Conservation (phyloP, 768 basidiomycete genomes). For the Mycena vitilis region DNA sequence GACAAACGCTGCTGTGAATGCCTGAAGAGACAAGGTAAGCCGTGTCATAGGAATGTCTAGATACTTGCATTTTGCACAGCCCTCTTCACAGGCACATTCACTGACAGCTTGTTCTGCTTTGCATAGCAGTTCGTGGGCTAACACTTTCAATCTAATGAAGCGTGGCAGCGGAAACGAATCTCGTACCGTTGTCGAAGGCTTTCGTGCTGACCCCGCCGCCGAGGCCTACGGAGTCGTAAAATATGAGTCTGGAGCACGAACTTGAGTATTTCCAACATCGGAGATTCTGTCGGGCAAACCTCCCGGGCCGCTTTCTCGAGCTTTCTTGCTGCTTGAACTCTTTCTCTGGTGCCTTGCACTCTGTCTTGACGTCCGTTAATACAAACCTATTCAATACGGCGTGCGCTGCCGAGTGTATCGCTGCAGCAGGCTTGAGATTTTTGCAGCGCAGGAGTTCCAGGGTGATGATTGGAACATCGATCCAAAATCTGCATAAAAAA, state of each 20-base stretch:
- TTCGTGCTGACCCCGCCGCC: conserved; percentile 80
- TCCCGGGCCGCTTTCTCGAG: conserved; percentile 73
- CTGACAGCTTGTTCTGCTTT: conserved; percentile 70
- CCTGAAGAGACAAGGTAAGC: conserved; percentile 53
- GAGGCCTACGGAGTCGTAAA: conserved; percentile 80
- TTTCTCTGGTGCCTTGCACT: conserved; percentile 85
- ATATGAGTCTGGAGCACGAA: conserved; percentile 68
- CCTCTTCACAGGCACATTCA: conserved; percentile 72
- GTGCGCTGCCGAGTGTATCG: conserved; percentile 88
- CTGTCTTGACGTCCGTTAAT: conserved; percentile 79
- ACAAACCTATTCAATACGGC: conserved; percentile 84
- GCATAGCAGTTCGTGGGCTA: conserved; percentile 68
- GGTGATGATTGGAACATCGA: conserved; percentile 64
- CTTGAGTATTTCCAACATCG: conserved; percentile 18
- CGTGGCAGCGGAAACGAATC: neutral
- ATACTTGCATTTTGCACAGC: conserved; percentile 73
- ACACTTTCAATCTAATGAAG: neutral
- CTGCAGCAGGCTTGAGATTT: conserved; percentile 75
- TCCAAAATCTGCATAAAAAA: conserved; percentile 50
- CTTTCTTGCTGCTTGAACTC: conserved; percentile 69
- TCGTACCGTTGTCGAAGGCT: conserved; percentile 84
- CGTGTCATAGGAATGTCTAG: neutral
- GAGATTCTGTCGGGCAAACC: conserved; percentile 48
- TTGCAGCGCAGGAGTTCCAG: conserved; percentile 62
- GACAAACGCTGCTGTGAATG: conserved; percentile 73